Conservation (phyloP, 2,329 filamentous ascomycete species). For the Helotiales sp. region DNA sequence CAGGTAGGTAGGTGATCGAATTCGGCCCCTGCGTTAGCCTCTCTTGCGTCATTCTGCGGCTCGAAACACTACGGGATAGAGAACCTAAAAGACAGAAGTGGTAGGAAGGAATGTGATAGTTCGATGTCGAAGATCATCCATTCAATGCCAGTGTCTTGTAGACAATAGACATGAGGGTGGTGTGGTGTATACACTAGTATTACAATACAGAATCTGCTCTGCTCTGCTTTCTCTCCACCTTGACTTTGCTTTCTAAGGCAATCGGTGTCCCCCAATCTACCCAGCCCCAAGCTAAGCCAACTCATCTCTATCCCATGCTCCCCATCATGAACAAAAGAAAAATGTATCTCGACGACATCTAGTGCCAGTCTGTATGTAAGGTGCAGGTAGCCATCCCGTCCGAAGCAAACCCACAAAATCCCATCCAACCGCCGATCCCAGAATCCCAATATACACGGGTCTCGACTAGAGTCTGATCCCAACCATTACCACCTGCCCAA, state of each 20-base stretch:
- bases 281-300: not conserved
- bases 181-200: constrained; percentile 12
- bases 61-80: too few relatives aligned
- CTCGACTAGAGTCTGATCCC: constrained; percentile 24
- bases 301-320: not conserved
- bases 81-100: too few relatives aligned
- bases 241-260: not conserved
- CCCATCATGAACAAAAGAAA: constrained; percentile 10
- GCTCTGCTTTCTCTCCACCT: not conserved
- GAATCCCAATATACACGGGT: constrained; percentile 15
- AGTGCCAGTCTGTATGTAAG: constrained; percentile 11
- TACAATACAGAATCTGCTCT: constrained; percentile 13
- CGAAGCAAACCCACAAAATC: not conserved
- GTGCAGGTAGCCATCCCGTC: not conserved
- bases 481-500: constrained; percentile 2
- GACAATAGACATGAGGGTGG: not conserved
- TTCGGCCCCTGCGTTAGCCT: not conserved
- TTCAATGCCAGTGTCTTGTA: not conserved
- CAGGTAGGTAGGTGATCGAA: too few relatives aligned
- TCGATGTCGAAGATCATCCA: constrained; percentile 8
- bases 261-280: not conserved
- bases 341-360: not conserved
- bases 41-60: not conserved
- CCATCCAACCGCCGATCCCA: not conserved
- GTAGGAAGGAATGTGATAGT: too few relatives aligned